Percentiles rank a stretch among this genome's conserved stretches.
These are phyloP conservation scores for Spencermartinsiella europaea DNA, from an alignment of 805 yeast species.

Conservation along the genomic window DNA sequence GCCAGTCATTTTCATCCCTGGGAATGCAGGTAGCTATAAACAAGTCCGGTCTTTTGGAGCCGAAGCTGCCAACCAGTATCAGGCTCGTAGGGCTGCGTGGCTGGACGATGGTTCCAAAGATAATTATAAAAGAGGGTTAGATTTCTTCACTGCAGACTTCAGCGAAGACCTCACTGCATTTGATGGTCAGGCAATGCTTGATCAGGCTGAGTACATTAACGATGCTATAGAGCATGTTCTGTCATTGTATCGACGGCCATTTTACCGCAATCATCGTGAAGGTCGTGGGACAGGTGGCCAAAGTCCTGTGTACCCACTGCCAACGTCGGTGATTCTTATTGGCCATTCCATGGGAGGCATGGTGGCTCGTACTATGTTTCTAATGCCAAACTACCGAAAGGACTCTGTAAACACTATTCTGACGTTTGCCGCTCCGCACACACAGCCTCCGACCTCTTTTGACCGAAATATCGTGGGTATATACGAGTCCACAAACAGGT, in stretches of 20 bases:
- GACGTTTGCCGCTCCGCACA: slow-evolving; percentile 85
- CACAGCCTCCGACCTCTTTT: slow-evolving; percentile 84
- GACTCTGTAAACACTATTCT: slow-evolving; percentile 73
- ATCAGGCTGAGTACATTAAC: slow-evolving; percentile 87
- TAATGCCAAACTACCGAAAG: slow-evolving; percentile 64
- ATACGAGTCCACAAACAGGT: slow-evolving; percentile 65
- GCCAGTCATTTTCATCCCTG: slow-evolving; percentile 92
- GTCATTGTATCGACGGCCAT: slow-evolving; percentile 44
- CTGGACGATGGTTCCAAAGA: slow-evolving; percentile 4
- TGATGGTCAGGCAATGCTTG: slow-evolving; percentile 86
- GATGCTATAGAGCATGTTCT: slow-evolving; percentile 77
- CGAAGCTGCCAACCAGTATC: slow-evolving; percentile 53
- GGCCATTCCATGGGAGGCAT: slow-evolving; percentile 98
- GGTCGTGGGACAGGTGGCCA: neutral
- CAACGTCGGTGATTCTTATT: slow-evolving; percentile 65
- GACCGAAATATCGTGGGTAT: slow-evolving; percentile 77
- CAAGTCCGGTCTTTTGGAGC: slow-evolving; percentile 94
- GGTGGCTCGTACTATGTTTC: slow-evolving; percentile 76
- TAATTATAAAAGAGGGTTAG: slow-evolving; percentile 30
- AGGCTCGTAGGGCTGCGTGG: neutral
- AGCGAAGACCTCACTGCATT: slow-evolving; percentile 94
- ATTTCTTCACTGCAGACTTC: slow-evolving; percentile 87
- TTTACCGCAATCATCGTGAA: slow-evolving; percentile 1
- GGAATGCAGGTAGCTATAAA: slow-evolving; percentile 91
- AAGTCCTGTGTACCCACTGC: slow-evolving; percentile 25